Percentiles rank a stretch among this genome's conserved stretches.
Evolutionary conservation across 306 rosid species (phyloP).

Genomic region (Rosa multiflora): DNA sequence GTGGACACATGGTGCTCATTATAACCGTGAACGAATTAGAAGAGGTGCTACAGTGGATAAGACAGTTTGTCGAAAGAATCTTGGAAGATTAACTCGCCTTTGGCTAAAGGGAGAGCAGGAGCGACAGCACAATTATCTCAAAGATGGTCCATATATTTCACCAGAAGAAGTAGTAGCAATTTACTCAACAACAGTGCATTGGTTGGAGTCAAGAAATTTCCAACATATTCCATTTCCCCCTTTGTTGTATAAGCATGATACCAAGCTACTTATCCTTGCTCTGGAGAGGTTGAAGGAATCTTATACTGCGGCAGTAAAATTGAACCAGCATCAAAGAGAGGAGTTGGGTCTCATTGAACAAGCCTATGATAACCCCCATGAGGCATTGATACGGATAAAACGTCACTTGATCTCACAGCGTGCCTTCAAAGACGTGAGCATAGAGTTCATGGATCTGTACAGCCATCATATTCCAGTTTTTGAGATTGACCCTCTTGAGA

Average conservation of each 20-base stretch:
- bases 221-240: conserved; percentile 97
- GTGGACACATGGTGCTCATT: conserved; percentile 98
- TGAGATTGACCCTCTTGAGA: conserved; percentile 99
- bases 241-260: conserved; percentile 93
- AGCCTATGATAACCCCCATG: conserved; percentile 98
- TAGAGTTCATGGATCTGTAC: conserved; percentile 96
- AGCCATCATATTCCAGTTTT: conserved; percentile 95
- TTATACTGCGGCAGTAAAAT: conserved; percentile 88
- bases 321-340: conserved; percentile 92
- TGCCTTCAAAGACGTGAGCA: conserved; percentile 96
- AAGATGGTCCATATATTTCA: conserved; percentile 96
- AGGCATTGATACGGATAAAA: conserved; percentile 86
- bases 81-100: conserved; percentile 90
- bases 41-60: conserved; percentile 98
- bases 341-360: conserved; percentile 94
- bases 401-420: conserved; percentile 94
- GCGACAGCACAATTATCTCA: conserved; percentile 93
- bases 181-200: conserved; percentile 89
- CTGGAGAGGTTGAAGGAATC: conserved; percentile 97
- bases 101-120: conserved; percentile 99
- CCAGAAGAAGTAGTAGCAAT: conserved; percentile 98
- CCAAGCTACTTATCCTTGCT: conserved; percentile 90
- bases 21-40: conserved; percentile 92
- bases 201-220: conserved; percentile 98
- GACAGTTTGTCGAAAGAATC: conserved; percentile 93